Evolutionary conservation across 805 yeast species (phyloP).

Genomic region (Dipodascus albidus): DNA sequence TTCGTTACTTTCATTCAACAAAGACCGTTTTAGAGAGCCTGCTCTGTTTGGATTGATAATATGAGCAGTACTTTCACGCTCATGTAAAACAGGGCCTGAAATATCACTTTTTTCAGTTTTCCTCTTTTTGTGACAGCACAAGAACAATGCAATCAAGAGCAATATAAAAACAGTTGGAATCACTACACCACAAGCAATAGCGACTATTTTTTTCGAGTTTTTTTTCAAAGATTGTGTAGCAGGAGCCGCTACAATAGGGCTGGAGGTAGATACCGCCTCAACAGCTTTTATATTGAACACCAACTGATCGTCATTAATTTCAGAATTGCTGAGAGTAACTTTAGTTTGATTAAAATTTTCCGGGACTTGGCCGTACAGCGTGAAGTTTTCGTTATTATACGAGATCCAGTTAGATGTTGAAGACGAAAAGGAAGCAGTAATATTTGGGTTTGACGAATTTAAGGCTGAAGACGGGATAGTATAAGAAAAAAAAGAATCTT

Average conservation of each 20-base stretch:
- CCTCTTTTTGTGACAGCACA: constrained; percentile 49
- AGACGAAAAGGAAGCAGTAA: constrained; percentile 14
- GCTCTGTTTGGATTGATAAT: not conserved
- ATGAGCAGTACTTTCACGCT: not conserved
- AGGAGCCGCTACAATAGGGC: constrained; percentile 22
- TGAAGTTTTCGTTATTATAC: constrained; percentile 46
- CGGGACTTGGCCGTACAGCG: constrained; percentile 60
- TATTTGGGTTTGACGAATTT: not conserved
- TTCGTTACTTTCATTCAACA: constrained; percentile 26
- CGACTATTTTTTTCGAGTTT: constrained; percentile 48
- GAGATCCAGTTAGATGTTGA: constrained; percentile 44
- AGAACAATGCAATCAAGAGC: constrained; percentile 37
- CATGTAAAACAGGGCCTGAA: not conserved
- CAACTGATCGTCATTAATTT: constrained; percentile 22
- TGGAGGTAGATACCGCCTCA: constrained; percentile 12
- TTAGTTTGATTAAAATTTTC: constrained; percentile 29
- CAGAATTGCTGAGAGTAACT: constrained; percentile 41
- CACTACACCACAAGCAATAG: constrained; percentile 85
- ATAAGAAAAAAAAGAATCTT: constrained; percentile 42
- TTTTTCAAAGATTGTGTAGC: no score
- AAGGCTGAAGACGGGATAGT: constrained; percentile 35
- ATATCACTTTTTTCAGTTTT: constrained; percentile 22
- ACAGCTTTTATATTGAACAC: constrained; percentile 22
- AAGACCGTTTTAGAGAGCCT: constrained; percentile 12
- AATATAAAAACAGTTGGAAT: constrained; percentile 44